Base-by-base conservation (phyloP, 2,329 filamentous ascomycete species). In the Aspergillus tanneri region DNA sequence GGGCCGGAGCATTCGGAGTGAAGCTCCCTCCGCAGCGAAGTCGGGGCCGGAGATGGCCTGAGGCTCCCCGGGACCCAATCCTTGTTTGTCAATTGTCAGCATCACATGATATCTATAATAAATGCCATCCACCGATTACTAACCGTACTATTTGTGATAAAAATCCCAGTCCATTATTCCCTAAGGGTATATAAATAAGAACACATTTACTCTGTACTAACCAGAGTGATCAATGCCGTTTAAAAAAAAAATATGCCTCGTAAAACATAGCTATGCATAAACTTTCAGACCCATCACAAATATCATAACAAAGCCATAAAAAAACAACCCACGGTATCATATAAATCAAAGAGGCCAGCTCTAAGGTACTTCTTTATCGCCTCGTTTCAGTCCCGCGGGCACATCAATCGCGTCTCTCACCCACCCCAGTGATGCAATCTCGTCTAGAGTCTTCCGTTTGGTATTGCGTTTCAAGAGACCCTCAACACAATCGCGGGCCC, bases 401-500 rank as follows among this genome's bases (percentile, higher is more conserved):
- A 95, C 80, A 52, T 78, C 65, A 38, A 97, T 85, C 2, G 86
- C 91, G 27, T 79, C 79, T 43, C 75, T 77, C 2, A 97, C 88
- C 90, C 91, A 99, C 12, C 83, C 79, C 49, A 81, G 78, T 46
- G 81, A 78, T 30, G 82, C 83, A 30, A 96, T 85, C 57, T 88
- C 85, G 39, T 85, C 81, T 49, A 97, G 71, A 7, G 79, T 78
- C 82, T 88, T 90, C 42, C 93, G 80, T 49, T 84, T 88, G 38
- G 88, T 83, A 2, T 88, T 88, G 53, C 95, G 84, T 70, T 88
- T 92, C 47, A 99, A 70, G 14, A 97, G 71, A 0, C 85, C 88
- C 64, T 96, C 91, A 0, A 95, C 91, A 45, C 90, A 87, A 35
- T 84, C 77, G 72, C 87, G 86, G 5, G 90, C 91, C 0, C 88